These are phyloP conservation scores for Plasmodium billcollinsi DNA, from an alignment of 169 alveolate species.

Conservation along the genomic window DNA sequence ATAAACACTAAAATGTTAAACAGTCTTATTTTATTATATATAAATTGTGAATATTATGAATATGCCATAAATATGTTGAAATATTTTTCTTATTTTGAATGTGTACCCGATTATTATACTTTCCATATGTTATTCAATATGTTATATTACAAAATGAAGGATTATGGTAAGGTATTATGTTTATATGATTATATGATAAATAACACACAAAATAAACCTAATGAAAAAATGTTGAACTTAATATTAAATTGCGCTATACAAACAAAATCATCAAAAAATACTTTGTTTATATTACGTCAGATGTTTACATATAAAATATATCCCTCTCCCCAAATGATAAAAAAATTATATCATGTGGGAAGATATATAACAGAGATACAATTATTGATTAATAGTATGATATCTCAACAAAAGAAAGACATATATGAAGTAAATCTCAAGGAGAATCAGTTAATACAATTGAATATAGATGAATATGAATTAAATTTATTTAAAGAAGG, in stretches of 20 bases:
- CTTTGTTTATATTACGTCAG: slow-evolving; percentile 81
- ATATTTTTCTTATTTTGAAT: slow-evolving; percentile 80
- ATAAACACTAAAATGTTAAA: slow-evolving; percentile 77
- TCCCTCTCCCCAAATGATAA: slow-evolving; percentile 87
- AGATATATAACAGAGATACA: slow-evolving; percentile 87
- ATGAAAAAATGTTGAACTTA: slow-evolving; percentile 36
- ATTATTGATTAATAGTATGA: slow-evolving; percentile 77
- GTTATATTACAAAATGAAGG: slow-evolving; percentile 67
- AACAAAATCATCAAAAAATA: slow-evolving; percentile 79
- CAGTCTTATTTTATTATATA: slow-evolving; percentile 86
- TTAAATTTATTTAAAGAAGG: slow-evolving; percentile 75
- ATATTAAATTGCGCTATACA: slow-evolving; percentile 47
- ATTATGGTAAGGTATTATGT: slow-evolving; percentile 74
- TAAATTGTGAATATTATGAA: slow-evolving; percentile 84
- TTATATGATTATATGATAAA: slow-evolving; percentile 32
- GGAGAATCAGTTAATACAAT: slow-evolving; percentile 81
- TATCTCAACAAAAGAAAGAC: slow-evolving; percentile 81
- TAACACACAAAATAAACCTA: slow-evolving; percentile 20
- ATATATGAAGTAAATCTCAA: slow-evolving; percentile 75
- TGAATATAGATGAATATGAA: slow-evolving; percentile 84
- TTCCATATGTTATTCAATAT: slow-evolving; percentile 68
- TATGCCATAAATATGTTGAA: slow-evolving; percentile 88
- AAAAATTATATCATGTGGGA: slow-evolving; percentile 85
- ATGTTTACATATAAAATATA: slow-evolving; percentile 83
- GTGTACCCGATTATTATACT: slow-evolving; percentile 72